Percentiles rank a stretch among this genome's conserved stretches.
Conservation (phyloP, 352 stramenopile genomes). For the Globisporangium iwayamae region DNA sequence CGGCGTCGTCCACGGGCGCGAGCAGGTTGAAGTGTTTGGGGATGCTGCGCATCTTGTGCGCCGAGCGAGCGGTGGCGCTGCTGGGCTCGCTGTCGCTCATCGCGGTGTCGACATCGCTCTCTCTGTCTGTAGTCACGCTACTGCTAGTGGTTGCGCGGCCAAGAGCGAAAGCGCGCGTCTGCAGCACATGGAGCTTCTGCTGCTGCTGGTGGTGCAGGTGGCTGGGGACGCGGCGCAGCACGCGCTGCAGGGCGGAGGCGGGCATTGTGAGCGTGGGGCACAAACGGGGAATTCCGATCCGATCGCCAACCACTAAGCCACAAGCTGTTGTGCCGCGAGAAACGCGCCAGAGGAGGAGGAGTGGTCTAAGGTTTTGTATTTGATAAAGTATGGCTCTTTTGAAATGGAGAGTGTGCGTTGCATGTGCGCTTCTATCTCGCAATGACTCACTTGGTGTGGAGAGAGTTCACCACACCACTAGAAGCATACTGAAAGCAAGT, state of each 20-base stretch:
- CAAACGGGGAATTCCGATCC: conserved; percentile 5
- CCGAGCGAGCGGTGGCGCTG: not conserved
- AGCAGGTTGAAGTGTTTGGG: conserved; percentile 23
- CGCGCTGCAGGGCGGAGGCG: conserved; percentile 6
- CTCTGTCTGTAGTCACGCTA: not conserved
- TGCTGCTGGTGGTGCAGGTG: not conserved
- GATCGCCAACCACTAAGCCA: not conserved
- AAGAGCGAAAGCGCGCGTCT: not conserved
- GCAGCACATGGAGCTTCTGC: not conserved
- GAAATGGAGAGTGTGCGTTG: not conserved
- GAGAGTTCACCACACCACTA: not conserved
- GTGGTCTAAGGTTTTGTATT: not conserved
- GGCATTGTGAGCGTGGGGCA: not conserved
- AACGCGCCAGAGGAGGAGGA: not conserved
- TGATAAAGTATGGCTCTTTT: not conserved
- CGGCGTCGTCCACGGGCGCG: conserved; percentile 1
- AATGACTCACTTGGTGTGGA: not conserved
- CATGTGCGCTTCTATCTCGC: not conserved
- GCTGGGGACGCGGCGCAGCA: conserved; percentile 2
- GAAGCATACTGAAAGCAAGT: not conserved
- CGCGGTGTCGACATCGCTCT: not conserved
- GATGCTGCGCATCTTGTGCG: conserved; percentile 14
- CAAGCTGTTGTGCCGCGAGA: not conserved
- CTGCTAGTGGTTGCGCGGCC: not conserved
- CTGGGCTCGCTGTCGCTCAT: not conserved